A percentile compares a stretch with the other conserved stretches of the same genome.
Evolutionary conservation across 2,329 filamentous ascomycete genomes (phyloP).

Genomic region (Sclerotinia spermophila): DNA sequence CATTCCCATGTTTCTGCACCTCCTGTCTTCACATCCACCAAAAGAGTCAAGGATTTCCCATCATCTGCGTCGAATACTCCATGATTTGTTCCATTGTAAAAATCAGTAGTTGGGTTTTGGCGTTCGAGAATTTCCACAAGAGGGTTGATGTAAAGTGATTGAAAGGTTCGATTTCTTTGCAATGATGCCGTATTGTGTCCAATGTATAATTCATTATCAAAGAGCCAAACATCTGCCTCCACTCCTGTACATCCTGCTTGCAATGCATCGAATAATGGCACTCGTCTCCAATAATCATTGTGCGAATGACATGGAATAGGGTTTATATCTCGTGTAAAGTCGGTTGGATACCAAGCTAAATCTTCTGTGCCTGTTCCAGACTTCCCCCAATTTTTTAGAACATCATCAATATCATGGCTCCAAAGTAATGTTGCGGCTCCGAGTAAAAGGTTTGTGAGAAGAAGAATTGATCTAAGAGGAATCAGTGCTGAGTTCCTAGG

Average conservation of each 20-base stretch:
- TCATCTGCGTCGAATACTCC: constrained; percentile 57
- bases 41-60: constrained; percentile 53
- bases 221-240: constrained; percentile 68
- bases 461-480: constrained; percentile 35
- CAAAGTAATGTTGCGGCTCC: constrained; percentile 36
- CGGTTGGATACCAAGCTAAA: constrained; percentile 46
- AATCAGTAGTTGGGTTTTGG: constrained; percentile 48
- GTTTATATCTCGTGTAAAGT: constrained; percentile 50
- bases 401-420: constrained; percentile 33
- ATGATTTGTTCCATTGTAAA: constrained; percentile 43
- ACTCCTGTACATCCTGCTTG: constrained; percentile 57
- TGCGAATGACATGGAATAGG: constrained; percentile 63
- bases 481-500: neutral
- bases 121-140: constrained; percentile 54
- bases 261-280: constrained; percentile 61
- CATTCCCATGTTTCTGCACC: constrained; percentile 50
- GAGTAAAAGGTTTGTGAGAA: constrained; percentile 38
- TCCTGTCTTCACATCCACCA: constrained; percentile 67
- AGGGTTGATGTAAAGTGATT: constrained; percentile 61
- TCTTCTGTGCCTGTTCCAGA: constrained; percentile 40
- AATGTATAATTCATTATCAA: constrained; percentile 55
- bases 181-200: constrained; percentile 58
- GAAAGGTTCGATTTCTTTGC: constrained; percentile 54
- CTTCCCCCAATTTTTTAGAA: constrained; percentile 39
- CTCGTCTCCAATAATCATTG: constrained; percentile 66